Evolutionary conservation across 768 basidiomycete species (phyloP), one percentile per base, ranked within the genome.

Genomic region (Clavaria fumosa): DNA sequence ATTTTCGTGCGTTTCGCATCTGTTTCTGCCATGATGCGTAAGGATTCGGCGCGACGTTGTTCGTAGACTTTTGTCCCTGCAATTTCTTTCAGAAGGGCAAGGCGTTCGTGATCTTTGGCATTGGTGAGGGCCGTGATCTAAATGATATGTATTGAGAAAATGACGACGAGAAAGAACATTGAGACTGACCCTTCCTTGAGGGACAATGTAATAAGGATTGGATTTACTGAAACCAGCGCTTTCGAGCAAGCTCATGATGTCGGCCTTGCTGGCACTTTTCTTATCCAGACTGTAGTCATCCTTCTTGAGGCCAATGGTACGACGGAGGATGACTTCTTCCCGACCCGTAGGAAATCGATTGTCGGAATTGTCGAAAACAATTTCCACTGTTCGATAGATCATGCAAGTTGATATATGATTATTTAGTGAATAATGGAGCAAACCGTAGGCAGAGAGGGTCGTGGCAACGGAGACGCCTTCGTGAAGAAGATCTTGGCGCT

Each of bases 181-280:
- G 23, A 7, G 11, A 69, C 78, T 57, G 49, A 95, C 91, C 35
- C 93, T 66, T 37, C 95, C 95, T 64, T 99, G 95, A 2, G 95
- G 95, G 0, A 97, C 93, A 46, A 99, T 99, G 50, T 97, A 99
- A 55, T 97, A 99, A 0, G 95, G 95, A 51, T 97, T 99, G n/a
- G 81, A 81, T 52, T 88, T 84, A 60, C 84, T 89, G 63, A 99
- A 99, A 1, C 95, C 93, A 1, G 95, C 95, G 51, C 80, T 84
- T 55, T 97, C 95, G 32, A 99, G 70, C 18, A 97, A 65, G 50
- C 88, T 91, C 86, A 95, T 93, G 14, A 99, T 86, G 50, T 99
- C 95, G 3, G 90, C 93, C 56, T 95, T 95, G 56, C 76, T 83
- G 0, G 83, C 81, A 44, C 81, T 88, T 63, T 96, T 97, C 63